These are phyloP conservation scores for Melanopsichium pennsylvanicum DNA, from an alignment of 1,284 basidiomycete species.

Conservation along the genomic window DNA sequence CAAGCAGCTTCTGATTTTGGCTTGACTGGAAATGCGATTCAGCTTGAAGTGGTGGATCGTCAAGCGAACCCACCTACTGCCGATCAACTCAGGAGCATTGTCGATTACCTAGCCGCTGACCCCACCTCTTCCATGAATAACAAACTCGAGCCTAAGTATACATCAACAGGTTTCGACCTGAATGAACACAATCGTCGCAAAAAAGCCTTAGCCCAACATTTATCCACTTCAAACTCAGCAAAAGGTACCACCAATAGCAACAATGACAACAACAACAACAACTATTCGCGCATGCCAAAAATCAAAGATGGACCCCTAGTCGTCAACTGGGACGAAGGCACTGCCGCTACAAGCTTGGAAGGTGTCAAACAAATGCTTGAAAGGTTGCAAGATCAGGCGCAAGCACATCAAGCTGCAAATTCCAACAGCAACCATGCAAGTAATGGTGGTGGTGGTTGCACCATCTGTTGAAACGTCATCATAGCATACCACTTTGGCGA, in stretches of 20 bases:
- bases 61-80: slow-evolving; percentile 24
- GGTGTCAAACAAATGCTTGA: slow-evolving; percentile 30
- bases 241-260: no score
- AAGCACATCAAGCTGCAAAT: background rate
- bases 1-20: slow-evolving; percentile 18
- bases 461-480: slow-evolving; percentile 23
- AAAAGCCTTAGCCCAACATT: slow-evolving; percentile 3
- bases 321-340: slow-evolving; percentile 42
- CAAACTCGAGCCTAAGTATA: background rate
- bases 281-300: slow-evolving; percentile 29
- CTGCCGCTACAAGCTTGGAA: slow-evolving; percentile 20
- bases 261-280: no score
- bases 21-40: background rate
- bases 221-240: background rate
- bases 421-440: background rate
- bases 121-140: background rate
- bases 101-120: slow-evolving; percentile 32
- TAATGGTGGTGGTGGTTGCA: background rate
- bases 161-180: slow-evolving; percentile 4
- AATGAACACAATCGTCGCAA: slow-evolving; percentile 15
- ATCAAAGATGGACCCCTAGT: slow-evolving; percentile 43
- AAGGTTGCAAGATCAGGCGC: slow-evolving; percentile 1
- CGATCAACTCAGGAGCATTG: slow-evolving; percentile 34
- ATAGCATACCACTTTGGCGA: no score
- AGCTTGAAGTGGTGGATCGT: slow-evolving; percentile 40